A percentile compares a stretch with the other conserved stretches of the same genome.
Conservation (phyloP, 2,329 filamentous ascomycete species). For the Leptodontidium sp. region DNA sequence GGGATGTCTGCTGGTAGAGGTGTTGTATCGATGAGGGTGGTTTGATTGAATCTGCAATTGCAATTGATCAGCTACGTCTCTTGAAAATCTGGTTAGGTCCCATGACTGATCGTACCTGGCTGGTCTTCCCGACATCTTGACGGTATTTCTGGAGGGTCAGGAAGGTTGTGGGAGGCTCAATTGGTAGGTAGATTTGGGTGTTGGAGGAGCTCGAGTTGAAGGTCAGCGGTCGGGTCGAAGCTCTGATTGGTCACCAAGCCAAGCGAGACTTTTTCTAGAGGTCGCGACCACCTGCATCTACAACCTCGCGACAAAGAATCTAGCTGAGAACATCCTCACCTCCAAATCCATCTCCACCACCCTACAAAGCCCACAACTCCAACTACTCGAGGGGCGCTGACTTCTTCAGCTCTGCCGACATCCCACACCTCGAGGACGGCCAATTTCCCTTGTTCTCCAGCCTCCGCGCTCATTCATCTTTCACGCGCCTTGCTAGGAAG, state of each 20-base stretch:
- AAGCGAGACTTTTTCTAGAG: constrained; percentile 23
- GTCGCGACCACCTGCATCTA: constrained; percentile 18
- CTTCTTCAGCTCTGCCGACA: neutral
- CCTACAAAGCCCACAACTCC: neutral
- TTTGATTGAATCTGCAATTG: constrained; percentile 84
- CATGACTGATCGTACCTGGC: constrained; percentile 36
- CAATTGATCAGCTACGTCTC: constrained; percentile 41
- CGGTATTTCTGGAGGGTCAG: constrained; percentile 27
- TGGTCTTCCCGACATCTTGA: constrained; percentile 45
- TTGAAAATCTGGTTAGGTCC: neutral
- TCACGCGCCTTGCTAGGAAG: neutral
- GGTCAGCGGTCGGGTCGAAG: constrained; percentile 29
- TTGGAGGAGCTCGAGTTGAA: constrained; percentile 44
- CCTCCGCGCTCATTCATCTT: constrained; percentile 31
- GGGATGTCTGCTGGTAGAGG: constrained; percentile 93
- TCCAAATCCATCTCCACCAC: neutral
- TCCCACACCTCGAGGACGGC: neutral
- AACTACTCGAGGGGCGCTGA: neutral
- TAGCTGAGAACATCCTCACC: neutral
- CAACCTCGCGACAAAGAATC: neutral
- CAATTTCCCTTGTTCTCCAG: neutral
- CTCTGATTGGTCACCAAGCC: constrained; percentile 40
- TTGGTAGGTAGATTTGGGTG: constrained; percentile 42
- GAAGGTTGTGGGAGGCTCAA: constrained; percentile 46
- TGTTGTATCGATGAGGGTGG: constrained; percentile 93